A percentile compares a stretch with the other conserved stretches of the same genome.
Evolutionary conservation across 2,329 filamentous ascomycete genomes (phyloP).

Genomic region (Exophiala dermatitidis): DNA sequence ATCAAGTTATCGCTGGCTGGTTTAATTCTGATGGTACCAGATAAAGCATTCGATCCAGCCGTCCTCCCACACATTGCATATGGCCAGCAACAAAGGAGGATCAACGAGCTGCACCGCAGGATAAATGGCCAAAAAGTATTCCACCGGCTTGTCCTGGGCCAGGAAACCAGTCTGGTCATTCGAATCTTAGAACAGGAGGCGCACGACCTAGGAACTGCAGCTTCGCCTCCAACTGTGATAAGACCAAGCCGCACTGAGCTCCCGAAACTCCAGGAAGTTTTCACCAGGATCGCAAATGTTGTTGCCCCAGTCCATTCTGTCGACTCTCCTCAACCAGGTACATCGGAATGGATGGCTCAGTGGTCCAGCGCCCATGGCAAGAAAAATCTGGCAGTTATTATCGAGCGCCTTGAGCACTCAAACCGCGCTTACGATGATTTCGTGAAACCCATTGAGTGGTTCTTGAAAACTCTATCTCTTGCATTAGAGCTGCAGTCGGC

Average conservation of each 20-base stretch:
- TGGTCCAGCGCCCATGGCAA: constrained; percentile 27
- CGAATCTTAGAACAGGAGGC: constrained; percentile 58
- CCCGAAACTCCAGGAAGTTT: constrained; percentile 69
- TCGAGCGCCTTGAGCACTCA: constrained; percentile 59
- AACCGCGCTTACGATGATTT: constrained; percentile 83
- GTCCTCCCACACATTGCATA: constrained; percentile 57
- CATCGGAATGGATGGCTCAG: constrained; percentile 6
- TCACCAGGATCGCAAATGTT: constrained; percentile 46
- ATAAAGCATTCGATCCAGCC: constrained; percentile 77
- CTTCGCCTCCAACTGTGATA: constrained; percentile 60
- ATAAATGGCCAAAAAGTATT: constrained; percentile 58
- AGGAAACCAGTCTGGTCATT: constrained; percentile 59
- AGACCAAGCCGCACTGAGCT: constrained; percentile 64
- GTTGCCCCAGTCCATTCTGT: neutral
- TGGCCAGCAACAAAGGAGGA: constrained; percentile 51
- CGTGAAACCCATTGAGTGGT: constrained; percentile 66
- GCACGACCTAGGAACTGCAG: constrained; percentile 56
- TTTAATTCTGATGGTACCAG: constrained; percentile 74
- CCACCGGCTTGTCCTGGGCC: constrained; percentile 60
- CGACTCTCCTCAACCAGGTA: neutral
- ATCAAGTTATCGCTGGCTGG: constrained; percentile 66
- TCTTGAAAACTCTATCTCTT: constrained; percentile 70
- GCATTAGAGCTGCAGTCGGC: constrained; percentile 38
- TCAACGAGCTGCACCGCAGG: constrained; percentile 48
- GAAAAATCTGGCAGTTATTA: constrained; percentile 60